Conservation (phyloP, 176 grass and related monocot genomes). For the Alopecurus myosuroides region DNA sequence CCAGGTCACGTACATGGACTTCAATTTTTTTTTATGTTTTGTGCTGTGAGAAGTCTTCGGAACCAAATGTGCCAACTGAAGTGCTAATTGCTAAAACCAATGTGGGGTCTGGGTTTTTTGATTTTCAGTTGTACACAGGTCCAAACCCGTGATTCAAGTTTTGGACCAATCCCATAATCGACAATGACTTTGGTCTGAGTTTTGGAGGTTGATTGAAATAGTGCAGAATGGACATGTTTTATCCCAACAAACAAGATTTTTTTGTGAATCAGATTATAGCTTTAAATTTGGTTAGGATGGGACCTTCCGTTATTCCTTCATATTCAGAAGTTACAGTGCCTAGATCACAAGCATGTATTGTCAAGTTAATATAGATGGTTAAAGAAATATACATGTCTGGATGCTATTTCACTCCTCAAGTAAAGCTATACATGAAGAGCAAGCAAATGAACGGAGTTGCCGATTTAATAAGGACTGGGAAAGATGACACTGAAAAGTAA, state of each 20-base stretch:
- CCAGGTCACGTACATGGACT: too few species aligned
- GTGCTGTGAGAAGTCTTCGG: too few species aligned
- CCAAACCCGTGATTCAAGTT: neutral
- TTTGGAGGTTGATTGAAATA: neutral
- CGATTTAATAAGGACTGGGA: conserved; percentile 64
- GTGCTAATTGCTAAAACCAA: too few species aligned
- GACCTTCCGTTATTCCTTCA: neutral
- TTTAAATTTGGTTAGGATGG: neutral
- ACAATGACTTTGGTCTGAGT: neutral
- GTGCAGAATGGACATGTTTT: neutral
- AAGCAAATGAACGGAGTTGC: conserved; percentile 85
- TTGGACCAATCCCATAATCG: neutral
- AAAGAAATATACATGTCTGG: too few species aligned
- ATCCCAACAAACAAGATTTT: neutral
- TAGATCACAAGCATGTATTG: neutral
- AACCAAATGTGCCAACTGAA: too few species aligned
- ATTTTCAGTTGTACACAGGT: neutral
- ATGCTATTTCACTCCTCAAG: too few species aligned
- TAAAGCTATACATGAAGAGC: conserved; percentile 92
- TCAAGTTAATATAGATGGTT: neutral
- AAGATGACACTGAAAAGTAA: conserved; percentile 74
- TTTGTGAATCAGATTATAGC: neutral
- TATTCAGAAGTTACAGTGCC: neutral
- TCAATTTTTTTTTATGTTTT: too few species aligned
- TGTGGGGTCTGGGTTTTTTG: neutral